Conservation (phyloP, 148 eudicot species). For the Cornus florida region DNA sequence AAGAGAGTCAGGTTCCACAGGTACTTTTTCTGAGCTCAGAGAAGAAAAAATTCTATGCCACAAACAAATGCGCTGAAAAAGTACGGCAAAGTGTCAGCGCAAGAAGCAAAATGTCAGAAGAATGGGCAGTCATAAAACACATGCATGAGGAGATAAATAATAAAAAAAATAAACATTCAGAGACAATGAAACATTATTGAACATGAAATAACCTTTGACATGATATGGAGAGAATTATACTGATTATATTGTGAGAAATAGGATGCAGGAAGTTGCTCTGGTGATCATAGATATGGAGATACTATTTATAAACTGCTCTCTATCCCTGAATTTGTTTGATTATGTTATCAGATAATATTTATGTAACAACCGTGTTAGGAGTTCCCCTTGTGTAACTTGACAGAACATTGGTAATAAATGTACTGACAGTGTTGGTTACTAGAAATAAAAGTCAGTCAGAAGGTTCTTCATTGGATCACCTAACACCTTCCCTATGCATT, state of each 20-base stretch:
- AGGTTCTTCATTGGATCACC: neutral
- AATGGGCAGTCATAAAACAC: neutral
- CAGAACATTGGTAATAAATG: neutral
- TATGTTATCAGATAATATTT: neutral
- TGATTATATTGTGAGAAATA: neutral
- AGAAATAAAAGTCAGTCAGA: neutral
- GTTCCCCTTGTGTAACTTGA: neutral
- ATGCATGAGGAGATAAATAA: neutral
- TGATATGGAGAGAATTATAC: neutral
- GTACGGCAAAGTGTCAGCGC: neutral
- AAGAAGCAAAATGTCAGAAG: neutral
- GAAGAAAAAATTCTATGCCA: too few relatives aligned
- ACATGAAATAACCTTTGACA: neutral
- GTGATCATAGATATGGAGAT: neutral
- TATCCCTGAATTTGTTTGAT: neutral
- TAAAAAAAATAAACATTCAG: too few relatives aligned
- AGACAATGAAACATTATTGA: neutral
- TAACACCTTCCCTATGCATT: neutral
- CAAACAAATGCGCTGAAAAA: neutral
- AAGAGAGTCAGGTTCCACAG: neutral
- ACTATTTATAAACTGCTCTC: too few relatives aligned
- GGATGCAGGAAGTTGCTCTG: neutral
- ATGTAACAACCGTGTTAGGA: too few relatives aligned
- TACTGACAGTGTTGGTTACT: neutral
- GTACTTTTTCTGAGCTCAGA: neutral